Percentiles rank a stretch among this genome's conserved stretches.
These are phyloP conservation scores for Ustilaginoidea virens DNA, from an alignment of 2,329 filamentous ascomycete genomes.

Conservation along the genomic window DNA sequence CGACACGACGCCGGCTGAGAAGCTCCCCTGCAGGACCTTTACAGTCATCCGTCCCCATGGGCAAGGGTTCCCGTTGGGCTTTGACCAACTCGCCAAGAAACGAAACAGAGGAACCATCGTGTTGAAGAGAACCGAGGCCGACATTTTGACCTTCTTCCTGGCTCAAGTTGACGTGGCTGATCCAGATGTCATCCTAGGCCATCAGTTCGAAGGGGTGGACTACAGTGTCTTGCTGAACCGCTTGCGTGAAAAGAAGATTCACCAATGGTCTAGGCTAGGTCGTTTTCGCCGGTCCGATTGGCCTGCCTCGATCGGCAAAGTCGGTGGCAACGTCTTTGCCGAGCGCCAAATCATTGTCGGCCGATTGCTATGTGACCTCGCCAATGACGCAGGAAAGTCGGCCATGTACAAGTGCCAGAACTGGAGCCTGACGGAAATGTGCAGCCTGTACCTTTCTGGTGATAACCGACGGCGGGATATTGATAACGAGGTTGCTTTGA, in stretches of 20 bases:
- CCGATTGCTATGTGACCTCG: slow-evolving; percentile 80
- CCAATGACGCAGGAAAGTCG: slow-evolving; percentile 93
- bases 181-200: slow-evolving; percentile 85
- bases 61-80: slow-evolving; percentile 66
- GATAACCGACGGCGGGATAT: slow-evolving; percentile 64
- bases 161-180: slow-evolving; percentile 78
- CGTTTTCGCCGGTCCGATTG: slow-evolving; percentile 70
- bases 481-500: slow-evolving; percentile 75
- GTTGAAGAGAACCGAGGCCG: slow-evolving; percentile 68
- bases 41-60: slow-evolving; percentile 76
- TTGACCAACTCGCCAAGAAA: slow-evolving; percentile 58
- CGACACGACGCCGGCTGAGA: slow-evolving; percentile 78
- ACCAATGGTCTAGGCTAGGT: slow-evolving; percentile 88
- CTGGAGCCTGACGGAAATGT: slow-evolving; percentile 98
- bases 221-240: slow-evolving; percentile 82
- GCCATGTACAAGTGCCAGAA: slow-evolving; percentile 95
- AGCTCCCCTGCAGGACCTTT: slow-evolving; percentile 78
- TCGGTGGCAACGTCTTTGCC: slow-evolving; percentile 79
- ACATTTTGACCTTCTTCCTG: slow-evolving; percentile 76
- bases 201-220: slow-evolving; percentile 94
- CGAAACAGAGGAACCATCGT: slow-evolving; percentile 66
- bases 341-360: slow-evolving; percentile 84
- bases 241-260: slow-evolving; percentile 77
- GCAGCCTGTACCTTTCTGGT: slow-evolving; percentile 67
- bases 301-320: slow-evolving; percentile 75